Percentiles rank a stretch among this genome's conserved stretches.
phyloP scores from a whole-genome alignment of 73 alveolate species.

The Paramecium biaurelia region DNA sequence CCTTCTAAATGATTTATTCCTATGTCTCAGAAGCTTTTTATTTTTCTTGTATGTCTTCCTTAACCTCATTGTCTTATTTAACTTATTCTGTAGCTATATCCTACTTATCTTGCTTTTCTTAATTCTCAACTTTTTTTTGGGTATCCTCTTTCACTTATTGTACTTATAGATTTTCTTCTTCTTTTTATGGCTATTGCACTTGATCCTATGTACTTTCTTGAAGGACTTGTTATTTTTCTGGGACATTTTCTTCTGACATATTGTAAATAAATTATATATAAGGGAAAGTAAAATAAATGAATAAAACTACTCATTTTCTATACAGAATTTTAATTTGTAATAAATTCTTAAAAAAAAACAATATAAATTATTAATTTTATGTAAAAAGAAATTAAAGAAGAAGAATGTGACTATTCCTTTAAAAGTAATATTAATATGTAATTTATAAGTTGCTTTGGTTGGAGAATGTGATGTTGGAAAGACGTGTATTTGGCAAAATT shows the following conservation, averaged over 20 bases:
- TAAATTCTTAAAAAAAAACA: background rate
- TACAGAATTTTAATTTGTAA: background rate
- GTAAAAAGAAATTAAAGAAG: background rate
- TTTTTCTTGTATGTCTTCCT: background rate
- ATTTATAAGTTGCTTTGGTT: background rate
- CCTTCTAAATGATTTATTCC: background rate
- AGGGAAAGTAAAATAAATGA: background rate
- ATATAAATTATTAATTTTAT: background rate
- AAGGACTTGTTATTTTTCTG: background rate
- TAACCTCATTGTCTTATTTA: background rate
- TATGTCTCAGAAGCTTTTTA: background rate
- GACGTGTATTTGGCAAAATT: conserved; percentile 9
- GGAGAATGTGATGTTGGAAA: conserved; percentile 51
- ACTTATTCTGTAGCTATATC: background rate
- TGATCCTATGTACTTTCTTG: background rate
- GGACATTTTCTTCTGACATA: background rate
- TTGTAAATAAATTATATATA: background rate
- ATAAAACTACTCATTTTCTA: background rate
- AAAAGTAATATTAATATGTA: background rate
- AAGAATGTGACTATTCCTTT: conserved; percentile 24
- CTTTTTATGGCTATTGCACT: background rate
- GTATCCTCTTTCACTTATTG: background rate
- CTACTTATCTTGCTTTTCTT: background rate
- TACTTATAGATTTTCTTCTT: background rate
- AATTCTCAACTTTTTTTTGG: background rate